Conservation (phyloP, 495 filamentous ascomycete genomes). For the Oidiodendron maius region DNA sequence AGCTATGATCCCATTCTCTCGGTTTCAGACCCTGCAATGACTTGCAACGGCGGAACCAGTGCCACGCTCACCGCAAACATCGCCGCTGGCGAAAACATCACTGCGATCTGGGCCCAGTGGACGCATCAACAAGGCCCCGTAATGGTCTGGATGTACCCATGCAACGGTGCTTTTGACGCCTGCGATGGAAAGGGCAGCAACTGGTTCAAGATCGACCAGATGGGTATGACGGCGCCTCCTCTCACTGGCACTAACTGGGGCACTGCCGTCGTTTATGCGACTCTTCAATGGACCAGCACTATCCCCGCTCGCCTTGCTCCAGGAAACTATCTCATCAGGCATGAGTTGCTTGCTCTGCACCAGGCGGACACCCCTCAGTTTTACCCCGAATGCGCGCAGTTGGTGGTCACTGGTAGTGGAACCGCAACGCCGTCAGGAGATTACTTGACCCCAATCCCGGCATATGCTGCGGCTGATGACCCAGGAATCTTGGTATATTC, state of each 20-base stretch:
- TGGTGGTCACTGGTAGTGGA: slow-evolving; percentile 46
- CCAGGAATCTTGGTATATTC: slow-evolving; percentile 41
- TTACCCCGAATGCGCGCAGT: slow-evolving; percentile 55
- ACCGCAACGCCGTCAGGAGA: slow-evolving; percentile 33
- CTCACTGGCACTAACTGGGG: slow-evolving; percentile 47
- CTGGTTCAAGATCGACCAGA: slow-evolving; percentile 60
- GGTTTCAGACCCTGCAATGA: slow-evolving; percentile 31
- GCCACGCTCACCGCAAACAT: slow-evolving; percentile 36
- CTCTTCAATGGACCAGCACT: slow-evolving; percentile 44
- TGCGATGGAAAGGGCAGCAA: slow-evolving; percentile 38
- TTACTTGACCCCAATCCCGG: slow-evolving; percentile 42
- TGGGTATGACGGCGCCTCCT: slow-evolving; percentile 37
- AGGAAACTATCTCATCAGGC: slow-evolving; percentile 54
- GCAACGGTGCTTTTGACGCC: slow-evolving; percentile 37
- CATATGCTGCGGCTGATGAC: too few relatives aligned
- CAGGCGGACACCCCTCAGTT: slow-evolving; percentile 55
- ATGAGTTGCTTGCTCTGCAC: slow-evolving; percentile 54
- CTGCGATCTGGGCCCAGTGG: slow-evolving; percentile 49
- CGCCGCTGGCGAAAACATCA: slow-evolving; percentile 39
- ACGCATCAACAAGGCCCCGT: slow-evolving; percentile 52
- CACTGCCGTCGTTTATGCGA: slow-evolving; percentile 37
- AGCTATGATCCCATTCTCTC: slow-evolving; percentile 47
- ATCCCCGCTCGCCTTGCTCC: slow-evolving; percentile 32
- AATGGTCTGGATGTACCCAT: slow-evolving; percentile 49
- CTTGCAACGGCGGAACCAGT: slow-evolving; percentile 50